phyloP scores from a whole-genome alignment of 1,139 yeast genomes.

The Yamadazyma jaroonii region DNA sequence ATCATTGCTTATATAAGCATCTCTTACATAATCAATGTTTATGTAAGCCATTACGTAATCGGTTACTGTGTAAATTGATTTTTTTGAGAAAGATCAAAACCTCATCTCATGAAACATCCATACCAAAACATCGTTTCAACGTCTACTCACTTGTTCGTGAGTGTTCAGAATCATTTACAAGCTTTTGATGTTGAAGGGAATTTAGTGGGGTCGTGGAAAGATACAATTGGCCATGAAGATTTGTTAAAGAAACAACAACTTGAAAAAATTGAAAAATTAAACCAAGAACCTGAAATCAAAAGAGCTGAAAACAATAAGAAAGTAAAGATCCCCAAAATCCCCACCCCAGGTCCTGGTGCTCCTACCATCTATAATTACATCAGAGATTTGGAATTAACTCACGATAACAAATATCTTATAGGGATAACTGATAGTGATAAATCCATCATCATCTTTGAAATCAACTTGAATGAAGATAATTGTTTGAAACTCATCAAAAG shows the following conservation, averaged over 20 bases:
- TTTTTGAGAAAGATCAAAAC: too few species aligned
- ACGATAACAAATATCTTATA: constrained; percentile 53
- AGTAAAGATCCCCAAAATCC: constrained; percentile 49
- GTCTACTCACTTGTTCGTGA: constrained; percentile 50
- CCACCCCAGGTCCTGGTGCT: constrained; percentile 66
- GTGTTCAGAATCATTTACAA: constrained; percentile 55
- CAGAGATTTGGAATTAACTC: constrained; percentile 51
- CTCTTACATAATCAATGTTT: too few species aligned
- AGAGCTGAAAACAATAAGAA: constrained; percentile 28
- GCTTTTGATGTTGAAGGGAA: constrained; percentile 42
- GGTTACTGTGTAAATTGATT: too few species aligned
- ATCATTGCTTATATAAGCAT: too few species aligned
- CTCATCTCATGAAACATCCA: constrained; percentile 58
- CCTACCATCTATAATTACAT: constrained; percentile 65
- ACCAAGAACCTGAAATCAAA: constrained; percentile 18
- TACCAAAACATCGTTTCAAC: constrained; percentile 52
- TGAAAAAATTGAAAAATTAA: constrained; percentile 28
- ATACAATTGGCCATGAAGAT: constrained; percentile 44
- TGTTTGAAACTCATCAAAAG: constrained; percentile 58
- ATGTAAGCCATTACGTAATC: too few species aligned
- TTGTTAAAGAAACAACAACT: constrained; percentile 44
- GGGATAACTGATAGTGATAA: constrained; percentile 84
- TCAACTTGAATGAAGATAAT: constrained; percentile 29
- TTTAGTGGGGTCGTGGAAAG: constrained; percentile 56
- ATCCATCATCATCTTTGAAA: constrained; percentile 62